phyloP scores from a whole-genome alignment of 495 filamentous ascomycete species.

The Talaromyces liani region DNA sequence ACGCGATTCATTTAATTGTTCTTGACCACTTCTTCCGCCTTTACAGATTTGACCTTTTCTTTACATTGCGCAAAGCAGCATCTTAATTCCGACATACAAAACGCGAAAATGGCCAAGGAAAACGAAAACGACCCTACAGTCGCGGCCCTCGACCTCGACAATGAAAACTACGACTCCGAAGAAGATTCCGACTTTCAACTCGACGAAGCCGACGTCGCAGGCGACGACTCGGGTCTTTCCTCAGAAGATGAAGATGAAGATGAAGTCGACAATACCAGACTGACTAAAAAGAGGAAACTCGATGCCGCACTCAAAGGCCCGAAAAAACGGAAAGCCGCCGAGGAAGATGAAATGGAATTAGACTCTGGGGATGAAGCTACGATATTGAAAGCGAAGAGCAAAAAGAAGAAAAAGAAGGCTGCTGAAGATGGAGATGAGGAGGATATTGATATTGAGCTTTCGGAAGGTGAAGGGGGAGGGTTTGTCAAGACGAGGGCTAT shows the following conservation, averaged over 20 bases:
- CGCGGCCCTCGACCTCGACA: slow-evolving; percentile 26
- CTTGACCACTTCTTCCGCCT: neutral
- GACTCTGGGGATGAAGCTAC: slow-evolving; percentile 76
- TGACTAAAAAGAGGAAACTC: slow-evolving; percentile 32
- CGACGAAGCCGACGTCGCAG: slow-evolving; percentile 37
- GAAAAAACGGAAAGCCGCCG: slow-evolving; percentile 9
- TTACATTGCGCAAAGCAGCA: neutral
- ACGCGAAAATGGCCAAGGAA: neutral
- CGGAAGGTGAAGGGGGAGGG: slow-evolving; percentile 56
- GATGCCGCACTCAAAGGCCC: neutral
- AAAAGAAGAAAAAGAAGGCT: slow-evolving; percentile 26
- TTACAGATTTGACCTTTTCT: neutral
- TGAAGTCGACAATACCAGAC: slow-evolving; percentile 22
- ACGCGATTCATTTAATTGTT: neutral
- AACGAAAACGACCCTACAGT: neutral
- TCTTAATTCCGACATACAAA: neutral
- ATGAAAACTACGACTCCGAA: slow-evolving; percentile 60
- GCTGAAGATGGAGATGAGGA: slow-evolving; percentile 40
- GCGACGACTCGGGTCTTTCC: slow-evolving; percentile 21
- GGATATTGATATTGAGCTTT: slow-evolving; percentile 47
- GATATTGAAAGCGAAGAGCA: slow-evolving; percentile 54
- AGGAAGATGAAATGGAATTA: slow-evolving; percentile 35
- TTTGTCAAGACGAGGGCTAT: slow-evolving; percentile 76
- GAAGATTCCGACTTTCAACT: slow-evolving; percentile 73
- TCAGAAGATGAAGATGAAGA: slow-evolving; percentile 20